Conservation (phyloP, 2,329 filamentous ascomycete species). For the Cordyceps cateniannulata region DNA sequence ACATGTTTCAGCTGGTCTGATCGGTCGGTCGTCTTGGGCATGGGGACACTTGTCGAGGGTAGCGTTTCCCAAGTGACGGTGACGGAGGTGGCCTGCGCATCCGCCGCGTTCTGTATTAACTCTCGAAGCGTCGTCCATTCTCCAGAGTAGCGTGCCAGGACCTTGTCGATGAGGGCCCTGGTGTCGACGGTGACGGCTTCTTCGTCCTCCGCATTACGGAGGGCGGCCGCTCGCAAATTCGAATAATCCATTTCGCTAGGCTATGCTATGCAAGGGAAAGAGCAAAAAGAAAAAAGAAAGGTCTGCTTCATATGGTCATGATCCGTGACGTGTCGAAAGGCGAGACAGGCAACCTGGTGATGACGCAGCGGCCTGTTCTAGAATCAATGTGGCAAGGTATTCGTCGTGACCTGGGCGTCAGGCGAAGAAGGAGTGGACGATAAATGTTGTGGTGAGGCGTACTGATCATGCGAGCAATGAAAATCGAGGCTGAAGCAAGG, state of each 20-base stretch:
- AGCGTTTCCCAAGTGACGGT: slow-evolving; percentile 88
- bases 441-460: neutral
- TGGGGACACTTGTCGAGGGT: slow-evolving; percentile 72
- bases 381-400: slow-evolving; percentile 1
- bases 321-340: neutral
- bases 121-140: slow-evolving; percentile 90
- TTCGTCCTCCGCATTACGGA: slow-evolving; percentile 81
- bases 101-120: slow-evolving; percentile 96
- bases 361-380: neutral
- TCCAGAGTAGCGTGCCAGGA: slow-evolving; percentile 90
- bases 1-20: slow-evolving; percentile 75
- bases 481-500: neutral
- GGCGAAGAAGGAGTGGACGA: neutral
- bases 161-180: slow-evolving; percentile 93
- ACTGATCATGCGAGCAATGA: neutral
- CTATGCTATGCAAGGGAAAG: neutral
- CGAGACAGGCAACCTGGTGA: neutral
- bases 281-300: neutral
- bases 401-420: neutral
- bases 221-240: slow-evolving; percentile 76
- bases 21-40: slow-evolving; percentile 56
- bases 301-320: neutral
- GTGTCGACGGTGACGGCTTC: slow-evolving; percentile 98
- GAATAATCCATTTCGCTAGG: slow-evolving; percentile 57
- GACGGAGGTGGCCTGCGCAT: slow-evolving; percentile 85